Evolutionary conservation across 2,329 filamentous ascomycete genomes (phyloP), one percentile per base, ranked within the genome.

Genomic region (Tetracladium maxilliforme): DNA sequence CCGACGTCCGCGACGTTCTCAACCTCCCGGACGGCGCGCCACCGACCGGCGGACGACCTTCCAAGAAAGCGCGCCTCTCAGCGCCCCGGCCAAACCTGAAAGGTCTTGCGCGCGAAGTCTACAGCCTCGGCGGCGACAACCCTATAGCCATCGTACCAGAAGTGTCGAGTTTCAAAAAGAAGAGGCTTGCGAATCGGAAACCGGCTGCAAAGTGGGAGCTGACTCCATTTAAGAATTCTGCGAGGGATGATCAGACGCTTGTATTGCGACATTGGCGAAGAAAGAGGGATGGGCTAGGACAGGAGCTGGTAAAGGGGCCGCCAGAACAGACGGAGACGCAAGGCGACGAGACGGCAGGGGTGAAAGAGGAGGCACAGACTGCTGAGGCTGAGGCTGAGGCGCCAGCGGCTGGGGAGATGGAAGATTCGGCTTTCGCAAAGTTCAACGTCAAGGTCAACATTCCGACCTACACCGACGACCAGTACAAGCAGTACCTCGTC

Each of bases 1-100:
- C 73, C 48, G 83, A 92, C 61, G 70, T 92, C 39, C 82, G 80
- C 56, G 83, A 92, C 49, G 81, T 92, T 45, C 71, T 92, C 44
- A 82, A 86, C 49, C 61, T 92, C 46, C 75, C 76, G 37, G 56
- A 55, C 24, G 58, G 71, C 38, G 74, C 72, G 16, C 52, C 57
- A 32, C 40, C 53, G 25, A 41, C 55, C 25, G 55, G 52, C 25
- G 44, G 58, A 27, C 56, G 75, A 33, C 70, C 73, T 20, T 54
- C 67, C 21, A 92, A 90, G 56, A 86, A 87, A 47, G 71, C 76
- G 40, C 84, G 79, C 47, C 57, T 68, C 6, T 57, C 64, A 10
- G 67, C 64, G 23, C 66, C 73, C 35, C 58, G 60, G 26, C 61
- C 59, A 20, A 72, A 64, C 33, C 44, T 76, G 26, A 75, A 75